Evolutionary conservation across 176 grass and related monocot genomes (phyloP).

Genomic region (Musa beccarii): DNA sequence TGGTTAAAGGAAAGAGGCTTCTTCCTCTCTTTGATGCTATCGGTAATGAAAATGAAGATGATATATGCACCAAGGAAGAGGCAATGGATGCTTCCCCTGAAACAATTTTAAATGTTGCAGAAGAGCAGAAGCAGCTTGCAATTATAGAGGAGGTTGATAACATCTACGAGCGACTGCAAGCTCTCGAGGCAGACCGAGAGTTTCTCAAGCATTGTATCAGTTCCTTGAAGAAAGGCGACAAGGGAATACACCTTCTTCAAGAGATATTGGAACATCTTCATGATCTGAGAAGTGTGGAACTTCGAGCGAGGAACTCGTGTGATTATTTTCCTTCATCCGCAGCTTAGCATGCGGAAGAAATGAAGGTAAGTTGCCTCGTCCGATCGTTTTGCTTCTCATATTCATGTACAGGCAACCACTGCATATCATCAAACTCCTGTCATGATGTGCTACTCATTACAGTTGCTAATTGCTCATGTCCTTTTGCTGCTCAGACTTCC

Average conservation of each 20-base stretch:
- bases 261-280: conserved; percentile 89
- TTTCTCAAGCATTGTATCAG: conserved; percentile 84
- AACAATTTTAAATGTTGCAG: conserved; percentile 23
- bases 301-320: conserved; percentile 46
- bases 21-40: conserved; percentile 76
- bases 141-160: conserved; percentile 54
- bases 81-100: conserved; percentile 20
- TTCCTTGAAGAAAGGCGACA: conserved; percentile 74
- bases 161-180: conserved; percentile 70
- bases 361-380: conserved; percentile 31
- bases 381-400: not conserved
- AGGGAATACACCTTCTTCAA: conserved; percentile 61
- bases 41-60: conserved; percentile 27
- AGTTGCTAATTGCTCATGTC: not conserved
- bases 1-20: conserved; percentile 67
- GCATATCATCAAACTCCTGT: not conserved
- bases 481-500: too few relatives aligned
- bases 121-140: conserved; percentile 44
- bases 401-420: not conserved
- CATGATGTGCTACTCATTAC: not conserved
- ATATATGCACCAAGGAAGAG: not conserved
- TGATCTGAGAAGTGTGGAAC: conserved; percentile 78
- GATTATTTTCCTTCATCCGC: conserved; percentile 38
- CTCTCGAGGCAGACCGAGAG: conserved; percentile 78
- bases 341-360: conserved; percentile 25